phyloP scores from a whole-genome alignment of 352 stramenopile genomes.

The Pythium guiyangense region DNA sequence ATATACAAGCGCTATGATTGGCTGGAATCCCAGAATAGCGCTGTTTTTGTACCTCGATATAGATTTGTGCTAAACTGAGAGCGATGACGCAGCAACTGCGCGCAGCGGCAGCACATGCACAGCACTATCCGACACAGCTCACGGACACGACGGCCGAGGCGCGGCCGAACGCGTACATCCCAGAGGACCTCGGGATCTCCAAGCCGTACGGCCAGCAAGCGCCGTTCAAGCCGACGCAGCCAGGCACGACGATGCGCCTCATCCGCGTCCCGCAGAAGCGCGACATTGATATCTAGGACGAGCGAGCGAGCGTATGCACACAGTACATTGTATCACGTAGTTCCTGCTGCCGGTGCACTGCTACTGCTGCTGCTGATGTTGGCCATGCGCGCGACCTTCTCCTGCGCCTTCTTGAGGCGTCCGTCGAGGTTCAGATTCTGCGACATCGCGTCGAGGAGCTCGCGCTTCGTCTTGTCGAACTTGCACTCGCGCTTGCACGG shows the following conservation, averaged over 20 bases:
- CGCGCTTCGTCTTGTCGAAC: conserved; percentile 72
- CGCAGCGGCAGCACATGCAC: conserved; percentile 36
- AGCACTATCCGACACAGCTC: conserved; percentile 59
- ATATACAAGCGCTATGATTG: too few species aligned
- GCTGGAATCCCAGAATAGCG: too few species aligned
- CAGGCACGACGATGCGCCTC: conserved; percentile 90
- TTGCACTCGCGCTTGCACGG: conserved; percentile 24
- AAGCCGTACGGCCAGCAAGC: conserved; percentile 90
- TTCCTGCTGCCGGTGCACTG: not conserved
- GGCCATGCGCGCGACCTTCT: conserved; percentile 54
- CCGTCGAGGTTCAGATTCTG: conserved; percentile 61
- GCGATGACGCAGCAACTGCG: conserved; percentile 35
- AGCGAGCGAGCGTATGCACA: not conserved
- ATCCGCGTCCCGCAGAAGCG: conserved; percentile 83
- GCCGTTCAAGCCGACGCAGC: conserved; percentile 89
- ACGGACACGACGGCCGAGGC: conserved; percentile 88
- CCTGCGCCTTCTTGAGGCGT: conserved; percentile 57
- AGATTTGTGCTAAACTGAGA: too few species aligned
- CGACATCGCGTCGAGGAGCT: conserved; percentile 67
- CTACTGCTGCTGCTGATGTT: conserved; percentile 1
- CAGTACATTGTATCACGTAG: too few species aligned
- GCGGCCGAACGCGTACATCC: conserved; percentile 93
- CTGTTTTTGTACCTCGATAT: too few species aligned
- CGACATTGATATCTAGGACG: conserved; percentile 91
- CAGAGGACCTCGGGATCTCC: conserved; percentile 88